Percentiles rank a stretch among this genome's conserved stretches.
Conservation (phyloP, 768 basidiomycete species). For the Tremella fuciformis region DNA sequence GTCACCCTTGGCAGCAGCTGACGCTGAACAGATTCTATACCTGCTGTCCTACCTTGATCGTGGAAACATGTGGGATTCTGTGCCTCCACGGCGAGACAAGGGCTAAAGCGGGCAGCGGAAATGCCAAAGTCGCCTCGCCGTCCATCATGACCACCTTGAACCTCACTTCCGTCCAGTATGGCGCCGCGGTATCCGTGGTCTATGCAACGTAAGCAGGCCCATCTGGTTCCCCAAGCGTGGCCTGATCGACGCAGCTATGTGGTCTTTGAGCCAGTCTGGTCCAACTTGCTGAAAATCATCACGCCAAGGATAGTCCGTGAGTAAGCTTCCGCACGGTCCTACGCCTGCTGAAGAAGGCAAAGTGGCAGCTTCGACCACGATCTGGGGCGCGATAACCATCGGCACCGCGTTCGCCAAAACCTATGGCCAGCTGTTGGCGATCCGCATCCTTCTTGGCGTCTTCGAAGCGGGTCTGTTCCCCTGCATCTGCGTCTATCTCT, state of each 20-base stretch:
- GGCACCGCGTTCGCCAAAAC: constrained; percentile 23
- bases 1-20: too few relatives aligned
- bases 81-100: too few relatives aligned
- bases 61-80: too few relatives aligned
- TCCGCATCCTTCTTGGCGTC: constrained; percentile 15
- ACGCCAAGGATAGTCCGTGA: constrained; percentile 60
- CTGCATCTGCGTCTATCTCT: not conserved
- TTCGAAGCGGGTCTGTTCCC: constrained; percentile 20
- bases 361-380: constrained; percentile 10
- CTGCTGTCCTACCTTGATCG: too few relatives aligned
- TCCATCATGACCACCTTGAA: not conserved
- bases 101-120: too few relatives aligned
- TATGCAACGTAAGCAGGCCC: not conserved
- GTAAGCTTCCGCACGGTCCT: not conserved
- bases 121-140: too few relatives aligned
- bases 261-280: not conserved
- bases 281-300: constrained; percentile 39
- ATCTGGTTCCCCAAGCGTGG: not conserved
- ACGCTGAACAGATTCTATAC: too few relatives aligned
- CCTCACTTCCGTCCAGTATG: not conserved
- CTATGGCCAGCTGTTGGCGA: constrained; percentile 12
- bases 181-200: constrained; percentile 4
- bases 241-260: not conserved
- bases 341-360: too few relatives aligned
- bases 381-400: constrained; percentile 19